Evolutionary conservation across 108 stramenopile species (phyloP).

Genomic region (Discostella stelligeroides): DNA sequence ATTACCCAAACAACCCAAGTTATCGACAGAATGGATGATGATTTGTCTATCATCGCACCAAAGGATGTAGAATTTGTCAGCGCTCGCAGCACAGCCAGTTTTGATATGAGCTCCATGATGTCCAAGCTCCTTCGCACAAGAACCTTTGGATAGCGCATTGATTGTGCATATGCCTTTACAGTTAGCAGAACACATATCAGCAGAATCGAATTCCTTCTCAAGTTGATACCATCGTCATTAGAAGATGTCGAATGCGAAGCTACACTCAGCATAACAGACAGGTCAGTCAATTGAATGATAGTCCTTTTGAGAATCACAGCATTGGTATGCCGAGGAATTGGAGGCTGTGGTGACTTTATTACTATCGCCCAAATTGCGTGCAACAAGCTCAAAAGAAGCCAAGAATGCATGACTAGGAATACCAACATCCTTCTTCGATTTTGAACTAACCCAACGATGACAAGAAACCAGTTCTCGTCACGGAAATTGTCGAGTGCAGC

Average conservation of each 20-base stretch:
- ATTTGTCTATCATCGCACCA: background rate
- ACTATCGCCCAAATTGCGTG: slow-evolving; percentile 47
- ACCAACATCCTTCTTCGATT: background rate
- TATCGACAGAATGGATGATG: slow-evolving; percentile 29
- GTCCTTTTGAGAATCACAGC: background rate
- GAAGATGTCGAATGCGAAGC: slow-evolving; percentile 10
- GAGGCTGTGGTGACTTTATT: slow-evolving; percentile 14
- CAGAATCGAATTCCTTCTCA: slow-evolving; percentile 11
- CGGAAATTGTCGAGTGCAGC: background rate
- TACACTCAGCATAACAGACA: slow-evolving; percentile 37
- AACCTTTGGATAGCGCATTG: slow-evolving; percentile 21
- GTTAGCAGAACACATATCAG: slow-evolving; percentile 18
- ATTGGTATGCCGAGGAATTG: background rate
- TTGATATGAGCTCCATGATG: slow-evolving; percentile 23
- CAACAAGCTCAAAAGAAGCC: slow-evolving; percentile 44
- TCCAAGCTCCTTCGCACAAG: slow-evolving; percentile 15
- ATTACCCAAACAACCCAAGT: slow-evolving; percentile 43
- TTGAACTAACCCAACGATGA: slow-evolving; percentile 1
- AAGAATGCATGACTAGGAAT: slow-evolving; percentile 13
- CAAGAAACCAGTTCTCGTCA: background rate
- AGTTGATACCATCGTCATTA: background rate
- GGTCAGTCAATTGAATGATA: slow-evolving; percentile 28
- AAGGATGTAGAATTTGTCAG: slow-evolving; percentile 9
- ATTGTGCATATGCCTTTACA: slow-evolving; percentile 30
- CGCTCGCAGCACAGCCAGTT: slow-evolving; percentile 18